A percentile compares a stretch with the other conserved stretches of the same genome.
These are phyloP conservation scores for Stephania japonica DNA, from an alignment of 164 flowering plant genomes.

Conservation along the genomic window DNA sequence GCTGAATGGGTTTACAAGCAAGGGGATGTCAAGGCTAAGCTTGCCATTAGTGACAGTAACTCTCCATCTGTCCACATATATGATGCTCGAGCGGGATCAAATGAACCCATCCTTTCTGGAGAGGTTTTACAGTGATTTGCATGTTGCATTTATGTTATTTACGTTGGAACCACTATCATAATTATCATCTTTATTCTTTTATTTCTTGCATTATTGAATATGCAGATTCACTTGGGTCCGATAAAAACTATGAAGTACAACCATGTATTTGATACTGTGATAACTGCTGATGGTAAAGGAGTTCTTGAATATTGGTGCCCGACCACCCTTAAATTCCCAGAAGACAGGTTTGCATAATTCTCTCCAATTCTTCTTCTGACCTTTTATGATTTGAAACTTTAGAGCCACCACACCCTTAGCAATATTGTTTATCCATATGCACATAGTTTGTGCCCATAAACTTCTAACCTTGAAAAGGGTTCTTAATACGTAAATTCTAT, in stretches of 20 bases:
- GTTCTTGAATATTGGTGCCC: slow-evolving; percentile 90
- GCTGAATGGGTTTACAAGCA: slow-evolving; percentile 94
- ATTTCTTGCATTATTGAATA: slow-evolving; percentile 6
- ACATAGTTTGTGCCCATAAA: neutral
- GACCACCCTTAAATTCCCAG: slow-evolving; percentile 72
- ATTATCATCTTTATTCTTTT: neutral
- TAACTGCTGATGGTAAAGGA: slow-evolving; percentile 80
- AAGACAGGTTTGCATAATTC: slow-evolving; percentile 46
- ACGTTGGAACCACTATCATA: neutral
- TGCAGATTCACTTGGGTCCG: slow-evolving; percentile 77
- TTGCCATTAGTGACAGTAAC: slow-evolving; percentile 81
- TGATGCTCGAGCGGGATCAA: slow-evolving; percentile 86
- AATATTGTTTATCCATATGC: neutral
- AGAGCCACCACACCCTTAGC: neutral
- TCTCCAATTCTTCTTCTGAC: neutral
- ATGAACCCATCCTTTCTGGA: slow-evolving; percentile 72
- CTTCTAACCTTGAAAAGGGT: neutral
- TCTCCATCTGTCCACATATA: slow-evolving; percentile 74
- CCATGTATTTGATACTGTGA: slow-evolving; percentile 59
- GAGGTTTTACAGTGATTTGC: slow-evolving; percentile 40
- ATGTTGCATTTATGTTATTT: neutral
- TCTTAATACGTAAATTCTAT: neutral
- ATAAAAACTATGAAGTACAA: slow-evolving; percentile 82
- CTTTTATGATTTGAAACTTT: neutral
- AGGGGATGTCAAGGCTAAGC: slow-evolving; percentile 84